Percentiles rank a stretch among this genome's conserved stretches.
Evolutionary conservation across 768 basidiomycete species (phyloP).

Genomic region (Postia placenta): DNA sequence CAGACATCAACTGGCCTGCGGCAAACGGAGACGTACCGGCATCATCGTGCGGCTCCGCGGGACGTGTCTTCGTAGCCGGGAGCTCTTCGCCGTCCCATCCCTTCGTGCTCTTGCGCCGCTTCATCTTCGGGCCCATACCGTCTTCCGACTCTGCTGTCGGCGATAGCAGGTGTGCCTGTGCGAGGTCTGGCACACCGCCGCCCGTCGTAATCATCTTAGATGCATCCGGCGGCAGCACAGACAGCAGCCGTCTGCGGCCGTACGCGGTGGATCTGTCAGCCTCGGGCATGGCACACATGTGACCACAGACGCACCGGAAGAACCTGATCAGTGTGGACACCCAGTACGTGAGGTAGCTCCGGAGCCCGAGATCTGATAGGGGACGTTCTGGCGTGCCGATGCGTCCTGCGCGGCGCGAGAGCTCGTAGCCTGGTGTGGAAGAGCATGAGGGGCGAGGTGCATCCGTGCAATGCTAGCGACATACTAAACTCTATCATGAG

Average conservation of each 20-base stretch:
- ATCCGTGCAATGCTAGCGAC: conserved; percentile 20
- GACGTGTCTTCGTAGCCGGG: conserved; percentile 9
- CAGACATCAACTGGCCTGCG: neutral
- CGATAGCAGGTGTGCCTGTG: conserved; percentile 23
- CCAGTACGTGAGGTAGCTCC: conserved; percentile 89
- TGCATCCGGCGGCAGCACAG: conserved; percentile 51
- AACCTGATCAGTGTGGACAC: conserved; percentile 78
- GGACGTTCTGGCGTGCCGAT: conserved; percentile 94
- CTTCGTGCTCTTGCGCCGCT: conserved; percentile 49
- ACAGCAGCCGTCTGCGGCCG: conserved; percentile 44
- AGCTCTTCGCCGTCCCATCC: conserved; percentile 70
- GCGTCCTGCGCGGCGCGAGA: conserved; percentile 73
- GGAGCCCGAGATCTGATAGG: conserved; percentile 85
- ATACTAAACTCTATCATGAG: conserved; percentile 97
- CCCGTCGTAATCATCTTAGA: conserved; percentile 39
- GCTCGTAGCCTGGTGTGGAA: conserved; percentile 70
- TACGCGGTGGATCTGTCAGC: neutral
- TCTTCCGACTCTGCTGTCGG: conserved; percentile 16
- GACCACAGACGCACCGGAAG: conserved; percentile 45
- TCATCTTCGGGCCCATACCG: conserved; percentile 20
- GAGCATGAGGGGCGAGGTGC: neutral
- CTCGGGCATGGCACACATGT: neutral
- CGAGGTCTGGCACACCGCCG: conserved; percentile 21
- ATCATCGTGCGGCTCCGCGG: conserved; percentile 13
- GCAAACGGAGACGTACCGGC: conserved; percentile 11